A percentile compares a stretch with the other conserved stretches of the same genome.
phyloP scores from a whole-genome alignment of 2,329 filamentous ascomycete species.

The Tolypocladium tundrense region DNA sequence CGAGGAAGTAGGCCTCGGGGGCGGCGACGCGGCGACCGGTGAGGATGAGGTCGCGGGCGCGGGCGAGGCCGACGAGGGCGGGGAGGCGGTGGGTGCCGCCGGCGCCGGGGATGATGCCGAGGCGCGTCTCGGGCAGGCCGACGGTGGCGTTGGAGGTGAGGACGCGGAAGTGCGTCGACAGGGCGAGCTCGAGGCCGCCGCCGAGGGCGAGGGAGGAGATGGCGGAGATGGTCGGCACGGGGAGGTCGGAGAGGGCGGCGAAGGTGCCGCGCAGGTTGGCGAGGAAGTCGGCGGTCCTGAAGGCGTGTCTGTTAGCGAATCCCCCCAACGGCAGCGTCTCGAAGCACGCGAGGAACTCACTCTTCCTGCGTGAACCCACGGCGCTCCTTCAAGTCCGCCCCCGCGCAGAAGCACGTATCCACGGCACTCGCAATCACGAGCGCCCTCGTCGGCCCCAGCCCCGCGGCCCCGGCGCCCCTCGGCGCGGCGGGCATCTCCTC shows the following conservation, averaged over 20 bases:
- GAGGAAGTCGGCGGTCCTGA: constrained; percentile 72
- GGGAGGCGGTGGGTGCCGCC: constrained; percentile 87
- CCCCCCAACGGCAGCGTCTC: background rate
- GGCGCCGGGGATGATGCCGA: constrained; percentile 90
- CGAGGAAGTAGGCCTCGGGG: constrained; percentile 82
- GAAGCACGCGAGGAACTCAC: constrained; percentile 35
- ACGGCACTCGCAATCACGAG: constrained; percentile 75
- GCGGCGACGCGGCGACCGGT: constrained; percentile 80
- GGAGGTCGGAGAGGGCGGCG: constrained; percentile 59
- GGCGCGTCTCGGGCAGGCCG: constrained; percentile 79
- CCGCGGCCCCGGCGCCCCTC: constrained; percentile 19
- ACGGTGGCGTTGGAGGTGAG: constrained; percentile 70
- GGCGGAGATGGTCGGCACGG: constrained; percentile 82
- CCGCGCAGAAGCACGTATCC: constrained; percentile 86
- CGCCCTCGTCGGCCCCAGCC: constrained; percentile 58
- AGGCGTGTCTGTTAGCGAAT: background rate
- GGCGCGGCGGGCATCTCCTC: constrained; percentile 35
- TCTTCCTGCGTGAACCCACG: constrained; percentile 65
- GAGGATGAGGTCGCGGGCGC: constrained; percentile 82
- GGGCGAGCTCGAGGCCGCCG: constrained; percentile 85
- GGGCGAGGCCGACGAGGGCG: constrained; percentile 63
- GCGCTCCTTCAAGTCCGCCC: constrained; percentile 88
- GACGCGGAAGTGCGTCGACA: constrained; percentile 82
- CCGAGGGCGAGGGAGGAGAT: constrained; percentile 81
- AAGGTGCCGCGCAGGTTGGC: constrained; percentile 67